Evolutionary conservation across 352 stramenopile species (phyloP).

Genomic region (Phytophthora multivora): DNA sequence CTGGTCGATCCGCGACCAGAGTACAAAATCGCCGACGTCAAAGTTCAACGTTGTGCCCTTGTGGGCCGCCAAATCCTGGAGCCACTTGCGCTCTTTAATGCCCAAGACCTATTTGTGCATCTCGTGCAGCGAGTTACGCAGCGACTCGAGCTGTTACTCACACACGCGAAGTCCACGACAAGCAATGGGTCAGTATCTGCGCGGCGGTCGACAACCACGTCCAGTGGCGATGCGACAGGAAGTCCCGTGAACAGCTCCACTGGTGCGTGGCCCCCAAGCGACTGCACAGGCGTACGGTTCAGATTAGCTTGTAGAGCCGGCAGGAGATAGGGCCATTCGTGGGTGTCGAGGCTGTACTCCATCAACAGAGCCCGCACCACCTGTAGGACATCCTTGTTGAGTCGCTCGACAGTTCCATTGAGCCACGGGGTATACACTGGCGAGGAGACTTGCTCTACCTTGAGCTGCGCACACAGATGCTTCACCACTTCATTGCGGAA

Average conservation of each 20-base stretch:
- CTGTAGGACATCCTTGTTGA: constrained; percentile 27
- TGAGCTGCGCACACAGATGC: constrained; percentile 1
- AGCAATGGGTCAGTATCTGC: neutral
- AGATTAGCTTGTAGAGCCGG: constrained; percentile 18
- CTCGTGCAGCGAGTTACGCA: constrained; percentile 1
- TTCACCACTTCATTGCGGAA: constrained; percentile 22
- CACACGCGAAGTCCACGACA: neutral
- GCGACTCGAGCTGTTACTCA: neutral
- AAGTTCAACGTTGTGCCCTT: constrained; percentile 19
- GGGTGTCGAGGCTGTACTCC: constrained; percentile 7
- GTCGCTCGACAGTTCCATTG: constrained; percentile 16
- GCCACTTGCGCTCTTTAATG: neutral
- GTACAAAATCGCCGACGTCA: constrained; percentile 21
- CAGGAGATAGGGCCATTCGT: constrained; percentile 18
- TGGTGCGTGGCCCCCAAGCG: constrained; percentile 1
- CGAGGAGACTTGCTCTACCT: constrained; percentile 2
- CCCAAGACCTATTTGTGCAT: constrained; percentile 16
- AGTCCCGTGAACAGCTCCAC: constrained; percentile 23
- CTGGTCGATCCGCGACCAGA: constrained; percentile 26
- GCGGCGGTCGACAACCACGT: neutral
- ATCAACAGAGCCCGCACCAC: constrained; percentile 12
- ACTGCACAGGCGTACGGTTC: constrained; percentile 19
- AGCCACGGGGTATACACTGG: constrained; percentile 19
- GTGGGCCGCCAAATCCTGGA: neutral
- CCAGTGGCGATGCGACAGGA: neutral